Base-by-base conservation (phyloP, 2,329 filamentous ascomycete species). In the Aaosphaeria arxii region DNA sequence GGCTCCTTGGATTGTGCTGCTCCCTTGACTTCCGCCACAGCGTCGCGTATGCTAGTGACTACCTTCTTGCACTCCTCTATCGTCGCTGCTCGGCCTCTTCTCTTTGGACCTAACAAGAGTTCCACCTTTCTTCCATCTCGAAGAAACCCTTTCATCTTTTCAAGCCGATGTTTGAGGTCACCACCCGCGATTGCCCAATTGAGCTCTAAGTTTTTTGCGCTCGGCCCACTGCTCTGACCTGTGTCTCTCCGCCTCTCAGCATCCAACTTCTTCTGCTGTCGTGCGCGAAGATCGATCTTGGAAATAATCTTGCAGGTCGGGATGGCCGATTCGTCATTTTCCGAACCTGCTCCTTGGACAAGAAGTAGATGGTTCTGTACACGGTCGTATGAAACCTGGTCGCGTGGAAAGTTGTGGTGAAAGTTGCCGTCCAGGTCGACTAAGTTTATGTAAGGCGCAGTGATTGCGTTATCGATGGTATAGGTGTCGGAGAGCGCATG, bases 121-220 rank as follows among this genome's bases (percentile, higher is more conserved):
- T 94, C 86, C 17, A 96, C 89, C 64, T 79, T 84, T 65, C 81
- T 79, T 1, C 91, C 91, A 67, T 89, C 89, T 6, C 67, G 74
- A 64, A 96, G 64, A 64, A 96, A 96, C 46, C 74, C 77, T 61
- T 80, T 80, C 67, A 94, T 39, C 30, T 60, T 66, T 7, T 53
- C 52, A 11, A 70, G 32, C 28, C 66, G 45, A 66, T 88, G 85
- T n/a, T 73, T 73, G 45, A 96, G 69, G 73, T 96, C 91, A 64
- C 92, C 81, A 9, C 71, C 64, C 51, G 84, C 85, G 61, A 95
- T 95, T 32, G 86, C 85, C 91, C 91, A 97, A 69, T 90, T 92
- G 59, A 97, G 59, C 72, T 96, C 91, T n/a, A 96, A 70, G 64
- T 86, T 86, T 74, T 96, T 96, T 11, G 70, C 64, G 55, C 75